Evolutionary conservation across 2,329 filamentous ascomycete species (phyloP), one percentile per base, ranked within the genome.

Genomic region (Mollisiaceae sp.): DNA sequence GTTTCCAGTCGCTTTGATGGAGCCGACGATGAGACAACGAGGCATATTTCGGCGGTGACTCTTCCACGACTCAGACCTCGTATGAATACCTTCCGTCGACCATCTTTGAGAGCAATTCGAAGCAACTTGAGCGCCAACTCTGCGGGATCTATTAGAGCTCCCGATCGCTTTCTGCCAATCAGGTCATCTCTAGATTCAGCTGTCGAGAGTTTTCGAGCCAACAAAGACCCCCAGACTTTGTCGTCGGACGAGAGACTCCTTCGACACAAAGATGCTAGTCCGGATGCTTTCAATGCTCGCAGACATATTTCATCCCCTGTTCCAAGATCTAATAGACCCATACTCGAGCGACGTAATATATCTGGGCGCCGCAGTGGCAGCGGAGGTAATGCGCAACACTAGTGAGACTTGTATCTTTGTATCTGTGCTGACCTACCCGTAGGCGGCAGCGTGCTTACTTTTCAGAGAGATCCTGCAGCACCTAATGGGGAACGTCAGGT

Each of bases 141-240:
- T 0, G 56, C 54, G 2, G 60, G 67, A 14, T 73, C 71, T n/a
- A 35, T 71, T 12, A 66, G 68, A 59, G 67, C 79, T 12, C 82
- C 82, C 24, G 88, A 90, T 75, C 82, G 88, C 35, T 90, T 89
- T 72, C 82, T 90, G 54, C 80, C 84, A 60, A 79, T 83, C 57
- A 78, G 79, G 58, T 78, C 78, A 56, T 75, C 77, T 5, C 76
- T 78, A 24, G 71, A 77, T 41, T 76, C 80, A 18, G 77, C 80
- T 27, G 79, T 66, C 18, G 65, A 84, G 62, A 82, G 80, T 56
- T 88, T 85, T 69, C 82, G 81, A 65, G 70, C 86, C 36, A 83
- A 80, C 69, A 87, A 84, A 70, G 76, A 80, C 56, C 76, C 80
- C 20, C 73, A 78, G 39, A 78, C 79, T 36, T 75, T 86, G 18